Percentiles rank a stretch among this genome's conserved stretches.
Conservation (phyloP, 2,329 filamentous ascomycete species). For the Pseudocercospora macadamiae region DNA sequence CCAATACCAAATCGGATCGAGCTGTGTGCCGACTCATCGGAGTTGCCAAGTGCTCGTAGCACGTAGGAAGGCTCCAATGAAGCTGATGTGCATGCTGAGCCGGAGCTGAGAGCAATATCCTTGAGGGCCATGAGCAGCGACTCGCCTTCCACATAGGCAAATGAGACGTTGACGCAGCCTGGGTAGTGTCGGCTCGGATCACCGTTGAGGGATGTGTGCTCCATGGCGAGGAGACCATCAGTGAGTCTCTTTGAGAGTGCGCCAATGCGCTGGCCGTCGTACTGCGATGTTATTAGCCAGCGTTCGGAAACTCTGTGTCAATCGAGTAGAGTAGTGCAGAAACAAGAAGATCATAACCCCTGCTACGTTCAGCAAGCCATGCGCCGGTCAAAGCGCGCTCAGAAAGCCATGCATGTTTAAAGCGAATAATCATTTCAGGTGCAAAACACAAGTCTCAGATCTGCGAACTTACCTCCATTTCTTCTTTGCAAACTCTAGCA, state of each 20-base stretch:
- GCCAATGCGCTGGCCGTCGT: conserved; percentile 85
- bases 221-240: conserved; percentile 80
- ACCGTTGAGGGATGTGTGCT: conserved; percentile 91
- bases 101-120: conserved; percentile 94
- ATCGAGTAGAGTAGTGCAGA: background rate
- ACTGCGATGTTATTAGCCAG: conserved; percentile 59
- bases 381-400: conserved; percentile 65
- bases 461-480: conserved; percentile 74
- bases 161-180: conserved; percentile 96
- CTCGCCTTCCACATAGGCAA: conserved; percentile 97
- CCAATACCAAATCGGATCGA: conserved; percentile 98
- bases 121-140: conserved; percentile 98
- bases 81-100: conserved; percentile 94
- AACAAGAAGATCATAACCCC: conserved; percentile 58
- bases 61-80: conserved; percentile 97
- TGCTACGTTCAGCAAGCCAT: conserved; percentile 62
- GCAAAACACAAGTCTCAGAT: conserved; percentile 3
- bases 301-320: background rate
- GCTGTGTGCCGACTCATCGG: conserved; percentile 95
- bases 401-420: conserved; percentile 88
- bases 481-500: conserved; percentile 85
- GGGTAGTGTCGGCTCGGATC: conserved; percentile 84
- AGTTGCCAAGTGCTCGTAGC: conserved; percentile 88
- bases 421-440: conserved; percentile 74
- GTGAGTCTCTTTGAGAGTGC: conserved; percentile 80